Evolutionary conservation across 106 monocot genomes (phyloP).

Genomic region (Apostasia ramifera): DNA sequence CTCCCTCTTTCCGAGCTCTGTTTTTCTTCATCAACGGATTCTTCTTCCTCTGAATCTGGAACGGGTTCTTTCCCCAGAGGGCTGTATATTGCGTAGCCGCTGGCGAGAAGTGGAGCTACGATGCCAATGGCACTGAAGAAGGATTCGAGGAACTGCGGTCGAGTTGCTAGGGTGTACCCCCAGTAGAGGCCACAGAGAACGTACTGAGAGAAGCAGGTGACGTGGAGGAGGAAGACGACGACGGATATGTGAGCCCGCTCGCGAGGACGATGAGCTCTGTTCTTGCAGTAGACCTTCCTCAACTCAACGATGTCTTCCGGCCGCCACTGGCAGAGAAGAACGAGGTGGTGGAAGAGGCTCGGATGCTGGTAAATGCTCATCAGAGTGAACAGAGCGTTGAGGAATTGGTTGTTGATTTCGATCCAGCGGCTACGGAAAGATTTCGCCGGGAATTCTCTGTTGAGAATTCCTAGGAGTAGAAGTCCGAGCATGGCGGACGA

Average conservation of each 20-base stretch:
- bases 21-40: neutral
- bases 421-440: conserved; percentile 25
- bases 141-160: conserved; percentile 22
- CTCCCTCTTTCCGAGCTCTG: neutral
- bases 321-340: conserved; percentile 37
- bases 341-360: conserved; percentile 32
- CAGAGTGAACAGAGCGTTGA: conserved; percentile 53
- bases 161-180: conserved; percentile 13
- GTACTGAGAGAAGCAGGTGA: conserved; percentile 42
- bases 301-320: conserved; percentile 21
- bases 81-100: conserved; percentile 26
- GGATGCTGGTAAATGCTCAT: conserved; percentile 45
- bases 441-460: conserved; percentile 18
- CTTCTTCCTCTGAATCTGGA: conserved; percentile 8
- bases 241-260: conserved; percentile 34
- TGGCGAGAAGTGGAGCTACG: conserved; percentile 16
- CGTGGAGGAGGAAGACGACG: conserved; percentile 34
- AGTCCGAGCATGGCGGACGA: conserved; percentile 18
- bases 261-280: conserved; percentile 17
- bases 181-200: conserved; percentile 33
- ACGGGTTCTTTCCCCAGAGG: conserved; percentile 23
- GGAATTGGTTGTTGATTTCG: conserved; percentile 40
- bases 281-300: conserved; percentile 36
- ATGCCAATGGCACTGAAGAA: conserved; percentile 17
- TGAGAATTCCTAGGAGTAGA: conserved; percentile 23